Evolutionary conservation across 83 land plant genomes (phyloP).

Genomic region (Diphasiastrum complanatum): DNA sequence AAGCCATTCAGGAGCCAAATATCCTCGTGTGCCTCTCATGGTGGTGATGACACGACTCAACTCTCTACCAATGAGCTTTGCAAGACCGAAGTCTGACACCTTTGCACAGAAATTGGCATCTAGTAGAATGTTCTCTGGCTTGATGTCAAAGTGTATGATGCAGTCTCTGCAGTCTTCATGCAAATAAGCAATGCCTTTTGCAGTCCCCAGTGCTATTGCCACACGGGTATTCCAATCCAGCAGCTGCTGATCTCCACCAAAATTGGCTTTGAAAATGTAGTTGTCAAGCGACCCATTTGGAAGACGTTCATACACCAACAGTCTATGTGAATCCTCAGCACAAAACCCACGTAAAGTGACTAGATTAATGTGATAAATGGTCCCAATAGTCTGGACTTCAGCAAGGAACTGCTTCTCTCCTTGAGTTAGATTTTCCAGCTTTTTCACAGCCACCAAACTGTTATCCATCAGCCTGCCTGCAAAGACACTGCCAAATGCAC

Average conservation of each 20-base stretch:
- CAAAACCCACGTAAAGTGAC: background rate
- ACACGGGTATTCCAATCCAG: background rate
- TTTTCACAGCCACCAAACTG: background rate
- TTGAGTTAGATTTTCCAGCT: background rate
- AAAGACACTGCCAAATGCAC: background rate
- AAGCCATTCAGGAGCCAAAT: no score
- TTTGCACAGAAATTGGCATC: no score
- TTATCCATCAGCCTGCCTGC: background rate
- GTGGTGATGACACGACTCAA: no score
- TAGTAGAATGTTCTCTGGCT: no score
- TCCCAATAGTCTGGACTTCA: background rate
- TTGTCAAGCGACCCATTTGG: background rate
- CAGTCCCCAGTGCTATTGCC: background rate
- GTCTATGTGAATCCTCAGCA: background rate
- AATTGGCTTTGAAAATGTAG: background rate
- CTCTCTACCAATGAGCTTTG: no score
- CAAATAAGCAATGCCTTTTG: no score
- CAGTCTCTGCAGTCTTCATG: no score
- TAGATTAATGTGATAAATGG: background rate
- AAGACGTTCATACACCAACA: background rate
- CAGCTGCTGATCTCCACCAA: background rate
- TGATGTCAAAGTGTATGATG: no score
- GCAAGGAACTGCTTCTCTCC: background rate
- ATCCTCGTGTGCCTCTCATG: no score
- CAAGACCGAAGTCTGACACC: no score